These are phyloP conservation scores for Fonsecaea nubica DNA, from an alignment of 2,329 filamentous ascomycete species.

Conservation along the genomic window DNA sequence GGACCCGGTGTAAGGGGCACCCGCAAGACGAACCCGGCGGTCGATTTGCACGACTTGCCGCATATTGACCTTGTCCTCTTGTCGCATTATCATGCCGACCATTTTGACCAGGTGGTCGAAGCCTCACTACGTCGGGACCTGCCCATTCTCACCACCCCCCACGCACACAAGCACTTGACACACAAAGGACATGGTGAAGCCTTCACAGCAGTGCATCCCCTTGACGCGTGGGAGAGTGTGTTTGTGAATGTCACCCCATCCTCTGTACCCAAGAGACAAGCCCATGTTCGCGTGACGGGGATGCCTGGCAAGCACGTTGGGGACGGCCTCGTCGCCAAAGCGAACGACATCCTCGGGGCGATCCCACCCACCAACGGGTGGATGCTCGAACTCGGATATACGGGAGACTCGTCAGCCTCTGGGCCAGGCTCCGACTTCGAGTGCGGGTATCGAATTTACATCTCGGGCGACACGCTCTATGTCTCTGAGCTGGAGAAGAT, in stretches of 20 bases:
- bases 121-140: constrained; percentile 58
- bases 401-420: constrained; percentile 28
- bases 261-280: constrained; percentile 26
- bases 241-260: constrained; percentile 51
- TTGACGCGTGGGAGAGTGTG: constrained; percentile 64
- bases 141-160: constrained; percentile 69
- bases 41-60: constrained; percentile 66
- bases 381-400: constrained; percentile 68
- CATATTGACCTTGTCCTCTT: constrained; percentile 66
- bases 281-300: constrained; percentile 59
- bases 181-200: constrained; percentile 52
- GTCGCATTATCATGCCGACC: constrained; percentile 69
- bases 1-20: constrained; percentile 66
- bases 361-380: constrained; percentile 70
- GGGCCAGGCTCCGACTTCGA: constrained; percentile 45
- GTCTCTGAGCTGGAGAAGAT: constrained; percentile 69
- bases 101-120: constrained; percentile 63
- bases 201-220: constrained; percentile 61
- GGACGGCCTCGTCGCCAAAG: constrained; percentile 49
- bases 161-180: constrained; percentile 63
- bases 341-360: constrained; percentile 57
- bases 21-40: constrained; percentile 64
- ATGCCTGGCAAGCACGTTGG: constrained; percentile 71
- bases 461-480: constrained; percentile 70
- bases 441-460: constrained; percentile 67